Evolutionary conservation across 2,329 filamentous ascomycete genomes (phyloP).

Genomic region (Colletotrichum viniferum): DNA sequence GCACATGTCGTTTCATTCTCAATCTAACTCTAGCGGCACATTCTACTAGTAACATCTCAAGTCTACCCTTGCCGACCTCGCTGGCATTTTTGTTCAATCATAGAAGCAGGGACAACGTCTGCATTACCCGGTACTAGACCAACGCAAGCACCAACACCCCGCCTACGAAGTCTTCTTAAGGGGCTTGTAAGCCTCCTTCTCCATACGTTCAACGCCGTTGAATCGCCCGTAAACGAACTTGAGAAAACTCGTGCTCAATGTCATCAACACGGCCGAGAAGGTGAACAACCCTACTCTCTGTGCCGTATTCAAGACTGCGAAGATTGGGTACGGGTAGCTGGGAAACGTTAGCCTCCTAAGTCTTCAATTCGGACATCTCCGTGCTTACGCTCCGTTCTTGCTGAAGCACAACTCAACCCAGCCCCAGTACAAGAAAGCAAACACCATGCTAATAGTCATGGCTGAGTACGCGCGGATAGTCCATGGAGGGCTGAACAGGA

Average conservation of each 20-base stretch:
- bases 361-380: background rate
- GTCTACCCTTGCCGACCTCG: constrained; percentile 1
- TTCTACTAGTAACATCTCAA: background rate
- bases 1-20: background rate
- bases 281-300: constrained; percentile 74
- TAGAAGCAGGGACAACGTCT: background rate
- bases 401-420: constrained; percentile 78
- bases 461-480: constrained; percentile 65
- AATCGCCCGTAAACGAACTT: constrained; percentile 72
- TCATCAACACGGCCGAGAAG: constrained; percentile 73
- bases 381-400: constrained; percentile 66
- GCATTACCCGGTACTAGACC: background rate
- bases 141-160: background rate
- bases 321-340: constrained; percentile 88
- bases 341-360: constrained; percentile 27
- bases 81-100: background rate
- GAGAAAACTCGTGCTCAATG: constrained; percentile 68
- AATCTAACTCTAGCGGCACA: background rate
- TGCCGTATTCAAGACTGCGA: constrained; percentile 67
- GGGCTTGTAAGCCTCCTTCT: constrained; percentile 38
- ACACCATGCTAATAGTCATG: constrained; percentile 57
- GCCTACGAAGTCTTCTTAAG: constrained; percentile 28
- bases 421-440: constrained; percentile 75
- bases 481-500: constrained; percentile 76
- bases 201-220: constrained; percentile 59